Evolutionary conservation across 129 eudicot genomes (phyloP).

Genomic region (Escallonia herrerae): DNA sequence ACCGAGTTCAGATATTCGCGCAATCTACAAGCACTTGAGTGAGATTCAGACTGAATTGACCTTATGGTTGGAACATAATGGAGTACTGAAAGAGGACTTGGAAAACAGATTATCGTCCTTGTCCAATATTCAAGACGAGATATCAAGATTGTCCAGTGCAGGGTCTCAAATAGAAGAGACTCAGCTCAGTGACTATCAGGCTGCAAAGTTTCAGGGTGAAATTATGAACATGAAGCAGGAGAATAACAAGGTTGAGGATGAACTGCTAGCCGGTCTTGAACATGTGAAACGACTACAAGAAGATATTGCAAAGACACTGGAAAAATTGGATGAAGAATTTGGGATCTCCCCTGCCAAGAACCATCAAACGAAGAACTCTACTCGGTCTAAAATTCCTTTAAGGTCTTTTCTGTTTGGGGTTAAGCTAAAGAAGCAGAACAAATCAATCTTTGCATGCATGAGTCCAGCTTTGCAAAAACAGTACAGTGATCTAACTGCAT

Average conservation of each 20-base stretch:
- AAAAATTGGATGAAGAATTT: conserved; percentile 45
- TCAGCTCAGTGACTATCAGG: conserved; percentile 38
- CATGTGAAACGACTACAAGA: conserved; percentile 32
- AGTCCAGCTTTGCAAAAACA: conserved; percentile 43
- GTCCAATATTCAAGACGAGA: conserved; percentile 47
- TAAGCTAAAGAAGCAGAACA: conserved; percentile 51
- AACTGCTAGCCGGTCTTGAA: conserved; percentile 41
- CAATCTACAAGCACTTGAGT: conserved; percentile 58
- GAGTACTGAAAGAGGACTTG: conserved; percentile 53
- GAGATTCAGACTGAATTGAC: conserved; percentile 64
- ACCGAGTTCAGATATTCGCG: conserved; percentile 36
- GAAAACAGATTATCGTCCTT: conserved; percentile 50
- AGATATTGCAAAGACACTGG: conserved; percentile 43
- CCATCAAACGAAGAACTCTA: conserved; percentile 13
- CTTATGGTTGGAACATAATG: conserved; percentile 58
- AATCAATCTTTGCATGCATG: conserved; percentile 33
- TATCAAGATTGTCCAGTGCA: conserved; percentile 26
- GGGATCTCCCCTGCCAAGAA: conserved; percentile 21
- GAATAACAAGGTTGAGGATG: conserved; percentile 50
- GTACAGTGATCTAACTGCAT: conserved; percentile 22
- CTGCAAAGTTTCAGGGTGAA: conserved; percentile 71
- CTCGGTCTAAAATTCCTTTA: conserved; percentile 37
- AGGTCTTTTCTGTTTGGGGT: conserved; percentile 60
- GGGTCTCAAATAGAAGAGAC: conserved; percentile 7
- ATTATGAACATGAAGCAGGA: conserved; percentile 67